Percentiles rank a stretch among this genome's conserved stretches.
phyloP scores from a whole-genome alignment of 495 filamentous ascomycete species.

The Penicillium canariense region DNA sequence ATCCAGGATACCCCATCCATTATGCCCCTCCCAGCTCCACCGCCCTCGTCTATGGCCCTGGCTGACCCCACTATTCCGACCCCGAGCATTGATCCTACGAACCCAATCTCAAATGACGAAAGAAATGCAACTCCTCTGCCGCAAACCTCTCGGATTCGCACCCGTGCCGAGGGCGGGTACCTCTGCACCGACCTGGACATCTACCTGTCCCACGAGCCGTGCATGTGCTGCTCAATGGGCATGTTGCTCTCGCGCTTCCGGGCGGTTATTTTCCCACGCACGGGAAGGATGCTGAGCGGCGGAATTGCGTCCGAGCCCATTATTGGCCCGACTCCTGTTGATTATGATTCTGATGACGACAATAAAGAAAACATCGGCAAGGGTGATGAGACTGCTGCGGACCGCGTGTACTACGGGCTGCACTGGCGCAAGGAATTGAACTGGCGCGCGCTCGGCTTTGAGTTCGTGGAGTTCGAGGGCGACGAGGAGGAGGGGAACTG shows the following conservation, averaged over 20 bases:
- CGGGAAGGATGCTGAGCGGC: constrained; percentile 40
- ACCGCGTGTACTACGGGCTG: constrained; percentile 62
- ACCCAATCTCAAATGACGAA: not conserved
- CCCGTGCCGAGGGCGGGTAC: constrained; percentile 69
- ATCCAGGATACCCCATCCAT: not conserved
- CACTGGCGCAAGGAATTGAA: constrained; percentile 94
- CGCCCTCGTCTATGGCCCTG: constrained; percentile 6
- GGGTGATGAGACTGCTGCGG: constrained; percentile 49
- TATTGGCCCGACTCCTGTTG: constrained; percentile 16
- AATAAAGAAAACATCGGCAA: constrained; percentile 53
- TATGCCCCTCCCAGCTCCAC: constrained; percentile 14
- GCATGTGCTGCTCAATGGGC: constrained; percentile 94
- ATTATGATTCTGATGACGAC: not conserved
- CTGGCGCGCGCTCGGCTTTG: constrained; percentile 86
- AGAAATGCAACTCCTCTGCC: not conserved
- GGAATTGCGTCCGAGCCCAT: constrained; percentile 42
- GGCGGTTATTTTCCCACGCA: constrained; percentile 69
- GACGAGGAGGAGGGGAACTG: not conserved
- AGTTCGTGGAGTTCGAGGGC: constrained; percentile 54
- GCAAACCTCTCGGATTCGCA: constrained; percentile 33
- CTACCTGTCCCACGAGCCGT: constrained; percentile 92
- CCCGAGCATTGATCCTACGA: constrained; percentile 1
- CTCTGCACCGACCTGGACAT: constrained; percentile 89
- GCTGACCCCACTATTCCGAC: not conserved
- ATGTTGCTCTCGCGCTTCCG: constrained; percentile 88